These are phyloP conservation scores for Trametes coccinea DNA, from an alignment of 768 basidiomycete genomes.

Conservation along the genomic window DNA sequence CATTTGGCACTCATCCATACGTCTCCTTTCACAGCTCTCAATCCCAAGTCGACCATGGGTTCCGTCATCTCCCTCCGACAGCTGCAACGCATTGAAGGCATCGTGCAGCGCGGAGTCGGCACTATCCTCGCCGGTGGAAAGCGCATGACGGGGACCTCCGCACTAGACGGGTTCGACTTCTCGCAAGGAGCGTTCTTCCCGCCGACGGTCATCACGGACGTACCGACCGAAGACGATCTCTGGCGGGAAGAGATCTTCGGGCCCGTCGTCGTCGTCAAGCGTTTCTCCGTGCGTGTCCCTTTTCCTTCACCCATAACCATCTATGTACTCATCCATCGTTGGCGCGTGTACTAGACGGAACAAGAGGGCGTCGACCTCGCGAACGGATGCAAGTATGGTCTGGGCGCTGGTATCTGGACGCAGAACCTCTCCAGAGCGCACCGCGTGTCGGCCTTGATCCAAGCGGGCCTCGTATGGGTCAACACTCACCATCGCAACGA, in stretches of 20 bases:
- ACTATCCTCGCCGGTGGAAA: constrained; percentile 63
- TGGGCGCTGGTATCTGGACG: constrained; percentile 85
- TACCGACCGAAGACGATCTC: constrained; percentile 56
- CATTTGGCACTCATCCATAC: neutral
- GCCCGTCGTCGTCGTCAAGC: constrained; percentile 73
- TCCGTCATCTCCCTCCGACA: constrained; percentile 70
- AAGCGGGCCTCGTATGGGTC: constrained; percentile 83
- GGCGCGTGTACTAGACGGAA: constrained; percentile 43
- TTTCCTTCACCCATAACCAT: too few relatives aligned
- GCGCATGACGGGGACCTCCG: constrained; percentile 60
- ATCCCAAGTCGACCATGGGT: constrained; percentile 75
- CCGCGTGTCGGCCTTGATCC: constrained; percentile 65
- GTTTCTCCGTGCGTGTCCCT: constrained; percentile 43
- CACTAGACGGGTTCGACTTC: constrained; percentile 72
- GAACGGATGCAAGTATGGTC: constrained; percentile 76
- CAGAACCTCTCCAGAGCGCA: constrained; percentile 72
- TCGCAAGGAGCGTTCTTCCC: constrained; percentile 74
- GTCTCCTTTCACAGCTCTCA: constrained; percentile 50
- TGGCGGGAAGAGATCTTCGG: constrained; percentile 89
- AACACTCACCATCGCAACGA: constrained; percentile 91
- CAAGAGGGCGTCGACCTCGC: constrained; percentile 66
- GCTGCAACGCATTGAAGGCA: constrained; percentile 61
- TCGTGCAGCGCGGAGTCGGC: constrained; percentile 48
- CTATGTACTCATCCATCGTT: too few relatives aligned
- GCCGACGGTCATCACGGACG: constrained; percentile 70